phyloP scores from a whole-genome alignment of 208 protist species.

The Crithidia thermophila region DNA sequence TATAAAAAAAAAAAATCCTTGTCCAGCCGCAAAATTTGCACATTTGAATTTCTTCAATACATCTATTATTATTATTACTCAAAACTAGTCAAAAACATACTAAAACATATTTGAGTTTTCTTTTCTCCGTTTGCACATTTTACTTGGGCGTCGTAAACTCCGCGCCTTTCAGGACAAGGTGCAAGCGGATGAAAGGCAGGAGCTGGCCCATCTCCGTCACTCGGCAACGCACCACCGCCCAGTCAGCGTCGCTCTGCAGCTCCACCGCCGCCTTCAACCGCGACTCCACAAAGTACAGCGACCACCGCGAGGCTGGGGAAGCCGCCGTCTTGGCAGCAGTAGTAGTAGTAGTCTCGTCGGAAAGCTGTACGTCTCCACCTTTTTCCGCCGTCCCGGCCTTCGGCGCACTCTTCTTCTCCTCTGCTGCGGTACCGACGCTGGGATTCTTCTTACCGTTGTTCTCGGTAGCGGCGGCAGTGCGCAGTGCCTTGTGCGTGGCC shows the following conservation, averaged over 20 bases:
- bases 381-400: not conserved
- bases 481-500: too few relatives aligned
- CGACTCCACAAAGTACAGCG: slow-evolving; percentile 27
- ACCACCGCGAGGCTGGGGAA: not conserved
- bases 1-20: too few relatives aligned
- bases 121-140: not conserved
- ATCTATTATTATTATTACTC: too few relatives aligned
- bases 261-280: slow-evolving; percentile 21
- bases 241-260: slow-evolving; percentile 47
- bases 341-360: not conserved
- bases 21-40: too few relatives aligned
- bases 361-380: too few relatives aligned
- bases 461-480: too few relatives aligned
- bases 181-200: slow-evolving; percentile 54
- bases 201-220: slow-evolving; percentile 16
- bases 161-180: slow-evolving; percentile 39
- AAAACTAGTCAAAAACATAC: too few relatives aligned
- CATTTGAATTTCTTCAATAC: too few relatives aligned
- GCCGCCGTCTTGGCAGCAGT: not conserved
- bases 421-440: too few relatives aligned
- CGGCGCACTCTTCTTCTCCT: not conserved
- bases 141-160: slow-evolving; percentile 1
- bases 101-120: too few relatives aligned
- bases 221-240: slow-evolving; percentile 36
- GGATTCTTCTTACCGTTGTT: too few relatives aligned